Evolutionary conservation across 2,329 filamentous ascomycete species (phyloP), one percentile per base, ranked within the genome.

Genomic region (Beauveria sp.): DNA sequence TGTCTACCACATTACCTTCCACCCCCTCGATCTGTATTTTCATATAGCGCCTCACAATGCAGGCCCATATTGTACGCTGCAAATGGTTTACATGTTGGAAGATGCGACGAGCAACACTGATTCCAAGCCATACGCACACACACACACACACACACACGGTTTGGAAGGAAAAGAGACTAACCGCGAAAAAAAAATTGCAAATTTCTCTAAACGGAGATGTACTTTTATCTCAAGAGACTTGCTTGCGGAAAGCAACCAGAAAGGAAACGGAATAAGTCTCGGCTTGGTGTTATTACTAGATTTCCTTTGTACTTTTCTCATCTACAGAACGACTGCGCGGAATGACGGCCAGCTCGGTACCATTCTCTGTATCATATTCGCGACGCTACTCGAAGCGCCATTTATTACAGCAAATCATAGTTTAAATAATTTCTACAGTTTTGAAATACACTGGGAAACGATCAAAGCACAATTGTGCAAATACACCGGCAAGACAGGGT

Each of bases 311-410:
- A 18, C 26, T 2, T 30, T 43, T 42, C 24, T 60, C 12, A 47
- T 42, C 38, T 26, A 52, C 58, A 60, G 58, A 49, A 60, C 58
- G 50, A 60, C 50, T 60, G 45, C 18, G 14, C 5, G 50, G 28
- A 22, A 9, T 20, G 38, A 28, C 14, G n/a, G 43, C 34, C 51
- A 61, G 58, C 16, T 61, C 58, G 58, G 58, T 34, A 43, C 24
- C 40, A n/a, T 51, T 26, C 24, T 34, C 22, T 47, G 42, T 47
- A 60, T 54, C 24, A 46, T 67, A 71, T 71, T 71, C 69, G 69
- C 63, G 58, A 69, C 67, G 62, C 65, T 71, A 65, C 54, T 65
- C 69, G 62, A 50, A 59, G 40, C 45, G 61, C 22, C 34, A 60
- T 63, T 63, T 56, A 53, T 64, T 63, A 28, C 58, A 51, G 56